These are phyloP conservation scores for Breviolum minutum DNA, from an alignment of 73 alveolate genomes.

Conservation along the genomic window DNA sequence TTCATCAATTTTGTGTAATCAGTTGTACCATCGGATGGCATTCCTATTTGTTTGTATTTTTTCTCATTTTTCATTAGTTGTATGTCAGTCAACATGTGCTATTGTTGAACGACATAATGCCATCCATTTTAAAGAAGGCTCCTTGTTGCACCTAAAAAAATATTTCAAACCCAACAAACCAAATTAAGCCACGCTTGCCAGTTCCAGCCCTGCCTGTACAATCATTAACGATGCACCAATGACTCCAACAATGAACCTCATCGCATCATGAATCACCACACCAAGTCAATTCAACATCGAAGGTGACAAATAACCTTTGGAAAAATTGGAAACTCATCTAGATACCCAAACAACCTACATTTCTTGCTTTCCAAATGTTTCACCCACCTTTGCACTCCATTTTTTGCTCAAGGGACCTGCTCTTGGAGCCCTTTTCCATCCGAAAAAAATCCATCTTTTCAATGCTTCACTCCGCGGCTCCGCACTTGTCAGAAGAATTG, in stretches of 20 bases:
- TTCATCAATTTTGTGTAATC: too few species aligned
- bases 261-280: background rate
- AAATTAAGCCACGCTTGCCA: too few species aligned
- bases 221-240: constrained; percentile 75
- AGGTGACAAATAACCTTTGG: background rate
- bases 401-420: too few species aligned
- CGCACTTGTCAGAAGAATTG: constrained; percentile 78
- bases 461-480: background rate
- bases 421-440: too few species aligned
- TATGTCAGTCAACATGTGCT: too few species aligned
- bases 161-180: background rate
- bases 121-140: background rate
- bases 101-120: background rate
- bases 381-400: too few species aligned
- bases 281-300: background rate
- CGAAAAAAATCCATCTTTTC: background rate
- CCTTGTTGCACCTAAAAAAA: background rate
- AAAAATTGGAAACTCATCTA: too few species aligned
- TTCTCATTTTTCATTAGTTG: too few species aligned
- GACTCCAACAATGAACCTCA: constrained; percentile 69
- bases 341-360: too few species aligned
- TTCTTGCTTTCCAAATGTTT: too few species aligned
- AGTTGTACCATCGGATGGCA: too few species aligned
- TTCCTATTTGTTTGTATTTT: too few species aligned
- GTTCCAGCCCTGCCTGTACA: constrained; percentile 45